Conservation (phyloP, 2,329 filamentous ascomycete species). For the Aspergillus novofumigatus region DNA sequence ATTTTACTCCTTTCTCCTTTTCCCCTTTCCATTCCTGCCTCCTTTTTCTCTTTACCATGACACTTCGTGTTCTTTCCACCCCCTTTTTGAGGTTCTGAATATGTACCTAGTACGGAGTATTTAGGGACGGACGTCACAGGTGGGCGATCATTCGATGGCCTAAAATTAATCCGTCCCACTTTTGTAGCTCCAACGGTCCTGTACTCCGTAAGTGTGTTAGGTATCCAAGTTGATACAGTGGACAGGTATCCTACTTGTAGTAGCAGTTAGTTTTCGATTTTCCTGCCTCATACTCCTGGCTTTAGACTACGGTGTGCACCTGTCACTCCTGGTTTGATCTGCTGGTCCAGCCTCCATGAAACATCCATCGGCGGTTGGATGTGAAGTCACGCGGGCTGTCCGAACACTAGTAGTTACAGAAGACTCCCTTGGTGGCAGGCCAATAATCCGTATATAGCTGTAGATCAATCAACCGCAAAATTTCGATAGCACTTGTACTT, state of each 20-base stretch:
- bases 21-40: not conserved
- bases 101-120: not conserved
- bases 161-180: not conserved
- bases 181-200: not conserved
- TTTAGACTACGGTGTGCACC: not conserved
- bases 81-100: not conserved
- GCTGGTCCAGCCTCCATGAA: not conserved
- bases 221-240: not conserved
- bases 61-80: not conserved
- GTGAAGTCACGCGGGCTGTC: not conserved
- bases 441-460: too few relatives aligned
- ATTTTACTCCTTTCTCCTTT: not conserved
- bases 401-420: not conserved
- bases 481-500: not conserved
- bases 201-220: not conserved
- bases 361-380: not conserved
- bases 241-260: not conserved
- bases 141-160: not conserved
- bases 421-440: not conserved
- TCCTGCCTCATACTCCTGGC: not conserved
- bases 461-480: not conserved
- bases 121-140: not conserved
- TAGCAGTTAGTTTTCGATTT: not conserved
- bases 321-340: not conserved
- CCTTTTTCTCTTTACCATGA: not conserved